Percentiles rank a stretch among this genome's conserved stretches.
Evolutionary conservation across 2,329 filamentous ascomycete genomes (phyloP).

Genomic region (Elsinoe batatas): DNA sequence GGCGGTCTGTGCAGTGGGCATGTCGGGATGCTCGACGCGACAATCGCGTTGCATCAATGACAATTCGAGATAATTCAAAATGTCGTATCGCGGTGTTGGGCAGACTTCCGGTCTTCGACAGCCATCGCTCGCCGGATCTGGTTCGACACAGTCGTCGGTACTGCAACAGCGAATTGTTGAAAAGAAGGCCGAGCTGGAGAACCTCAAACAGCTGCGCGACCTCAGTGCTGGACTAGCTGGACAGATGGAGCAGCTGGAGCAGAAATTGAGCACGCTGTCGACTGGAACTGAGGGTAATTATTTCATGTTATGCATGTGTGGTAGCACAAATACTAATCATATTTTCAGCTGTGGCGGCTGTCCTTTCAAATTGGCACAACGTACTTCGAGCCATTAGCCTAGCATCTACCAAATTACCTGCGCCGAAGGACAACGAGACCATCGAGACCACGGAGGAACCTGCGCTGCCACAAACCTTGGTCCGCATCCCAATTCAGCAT

Average conservation of each 20-base stretch:
- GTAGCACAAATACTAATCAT: not conserved
- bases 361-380: slow-evolving; percentile 80
- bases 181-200: slow-evolving; percentile 75
- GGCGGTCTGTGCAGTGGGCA: not conserved
- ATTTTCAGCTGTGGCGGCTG: slow-evolving; percentile 62
- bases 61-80: slow-evolving; percentile 12
- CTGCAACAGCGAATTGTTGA: slow-evolving; percentile 69
- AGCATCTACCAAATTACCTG: slow-evolving; percentile 69
- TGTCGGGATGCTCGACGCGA: slow-evolving; percentile 6
- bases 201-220: slow-evolving; percentile 65
- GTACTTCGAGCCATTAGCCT: slow-evolving; percentile 77
- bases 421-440: slow-evolving; percentile 40
- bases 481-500: slow-evolving; percentile 75
- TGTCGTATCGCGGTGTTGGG: slow-evolving; percentile 33
- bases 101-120: slow-evolving; percentile 59
- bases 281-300: slow-evolving; percentile 67
- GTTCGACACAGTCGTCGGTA: slow-evolving; percentile 54
- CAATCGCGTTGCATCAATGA: slow-evolving; percentile 17
- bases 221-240: slow-evolving; percentile 67
- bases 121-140: slow-evolving; percentile 38
- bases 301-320: slow-evolving; percentile 12
- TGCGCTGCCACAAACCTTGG: slow-evolving; percentile 68
- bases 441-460: slow-evolving; percentile 35
- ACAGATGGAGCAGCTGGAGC: slow-evolving; percentile 74
- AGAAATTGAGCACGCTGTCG: slow-evolving; percentile 66